Evolutionary conservation across 441 rosid genomes (phyloP), one percentile per base, ranked within the genome.

Genomic region (Eruca vesicaria): DNA sequence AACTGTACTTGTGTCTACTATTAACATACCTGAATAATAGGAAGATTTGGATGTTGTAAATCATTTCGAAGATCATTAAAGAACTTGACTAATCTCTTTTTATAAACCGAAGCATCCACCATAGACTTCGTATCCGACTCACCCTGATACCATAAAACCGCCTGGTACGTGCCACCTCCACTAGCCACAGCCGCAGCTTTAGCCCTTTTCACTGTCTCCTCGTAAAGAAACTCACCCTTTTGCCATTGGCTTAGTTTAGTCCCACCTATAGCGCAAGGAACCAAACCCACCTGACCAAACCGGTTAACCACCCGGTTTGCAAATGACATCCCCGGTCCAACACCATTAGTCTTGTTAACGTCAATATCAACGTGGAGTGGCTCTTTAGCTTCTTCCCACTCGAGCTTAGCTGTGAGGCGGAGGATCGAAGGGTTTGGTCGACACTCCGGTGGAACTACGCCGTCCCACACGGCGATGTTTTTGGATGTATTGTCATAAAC

Each of bases 321-420:
- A 69, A 94, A 94, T 11, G 95, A 58, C 98, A 94, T 86, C 0
- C 96, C 96, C 0, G 98, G 98, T 50, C 98, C 98, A 31, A 92
- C 19, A 69, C 98, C 97, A 61, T 83, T 83, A n/a, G 80, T 85
- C 84, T 90, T 87, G 62, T 28, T 83, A 26, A 69, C 53, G 50
- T 86, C 98, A 43, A 94, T 92, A 56, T 93, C 98, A 26, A 75
- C 81, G 71, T 93, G 97, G 68, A 93, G 97, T 11, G 91, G 96
- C 82, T 93, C 98, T 38, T 57, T 81, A 74, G 96, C 94, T 61
- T 21, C 56, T 62, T 84, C 87, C 98, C 98, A 93, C 7, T 68
- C 43, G 65, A 85, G 89, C 52, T 78, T 73, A 9, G 83, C 87
- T 29, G 75, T 78, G 36, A 93, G 78, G 35, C 89, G 86, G 78